Percentiles rank a stretch among this genome's conserved stretches.
Conservation (phyloP, 2,329 filamentous ascomycete genomes). For the Ophiostoma populinum region DNA sequence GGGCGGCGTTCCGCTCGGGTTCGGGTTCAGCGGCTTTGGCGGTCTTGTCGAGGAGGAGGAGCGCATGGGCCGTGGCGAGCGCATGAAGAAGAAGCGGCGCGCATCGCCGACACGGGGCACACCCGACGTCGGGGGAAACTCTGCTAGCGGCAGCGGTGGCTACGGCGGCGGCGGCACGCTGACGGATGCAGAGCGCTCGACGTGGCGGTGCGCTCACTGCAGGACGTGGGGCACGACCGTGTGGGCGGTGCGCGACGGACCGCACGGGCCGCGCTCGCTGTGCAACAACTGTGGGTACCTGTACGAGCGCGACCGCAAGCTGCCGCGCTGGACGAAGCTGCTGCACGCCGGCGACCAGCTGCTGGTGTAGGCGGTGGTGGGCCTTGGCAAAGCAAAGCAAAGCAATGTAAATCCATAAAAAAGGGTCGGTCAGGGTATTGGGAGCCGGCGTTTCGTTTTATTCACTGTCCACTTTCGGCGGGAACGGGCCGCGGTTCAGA, state of each 20-base stretch:
- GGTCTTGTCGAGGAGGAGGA: conserved; percentile 49
- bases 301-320: conserved; percentile 70
- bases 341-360: conserved; percentile 33
- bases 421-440: too few relatives aligned
- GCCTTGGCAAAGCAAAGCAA: neutral
- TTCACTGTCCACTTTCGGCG: too few relatives aligned
- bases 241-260: conserved; percentile 90
- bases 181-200: conserved; percentile 59
- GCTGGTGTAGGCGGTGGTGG: conserved; percentile 4
- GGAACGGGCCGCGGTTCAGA: too few relatives aligned
- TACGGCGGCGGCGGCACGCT: conserved; percentile 49
- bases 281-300: conserved; percentile 87
- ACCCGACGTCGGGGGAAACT: conserved; percentile 49
- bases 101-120: conserved; percentile 74
- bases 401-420: too few relatives aligned
- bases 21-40: conserved; percentile 22
- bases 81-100: conserved; percentile 89
- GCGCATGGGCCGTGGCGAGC: conserved; percentile 76
- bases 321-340: conserved; percentile 61
- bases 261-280: conserved; percentile 64
- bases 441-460: too few relatives aligned
- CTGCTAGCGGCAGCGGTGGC: conserved; percentile 42
- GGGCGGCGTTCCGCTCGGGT: conserved; percentile 48
- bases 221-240: conserved; percentile 74
- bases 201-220: conserved; percentile 83